Evolutionary conservation across 169 alveolate genomes (phyloP), one percentile per base, ranked within the genome.

Genomic region (Cryptosporidium meleagridis): DNA sequence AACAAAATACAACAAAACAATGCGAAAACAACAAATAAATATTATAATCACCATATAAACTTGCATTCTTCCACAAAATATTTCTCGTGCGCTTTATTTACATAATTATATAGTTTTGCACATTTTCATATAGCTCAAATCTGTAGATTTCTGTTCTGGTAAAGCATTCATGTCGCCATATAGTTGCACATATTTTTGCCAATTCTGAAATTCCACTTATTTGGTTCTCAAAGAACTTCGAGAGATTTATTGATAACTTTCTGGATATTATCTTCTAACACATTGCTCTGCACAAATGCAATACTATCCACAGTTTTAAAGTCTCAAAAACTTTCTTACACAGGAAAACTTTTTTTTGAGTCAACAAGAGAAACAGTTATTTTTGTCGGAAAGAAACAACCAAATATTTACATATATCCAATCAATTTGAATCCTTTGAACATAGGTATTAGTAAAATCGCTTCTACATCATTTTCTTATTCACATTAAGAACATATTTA

Each of bases 1-100:
- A 37, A 53, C 26, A 55, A 55, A 55, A 55, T 9, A 55, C 29
- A 55, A 55, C 67, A 55, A 55, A 55, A n/a, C 67, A 55, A 55
- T 26, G 67, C 14, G 8, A 55, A 41, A 55, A n/a, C 23, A 8
- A 23, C 23, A 9, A 55, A 55, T 55, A 16, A 55, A 53, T 35
- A 21, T 8, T 23, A n/a, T 5, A 48, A 48, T 48, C 21, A 3
- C 55, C 55, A 14, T 3, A 14, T 16, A 14, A 48, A 48, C 55
- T 16, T 48, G 55, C 21, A 23, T 1, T 23, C 18, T 55, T 55
- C 67, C 67, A 55, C 16, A 23, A n/a, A 8, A 23, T 9, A 55
- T 4, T 9, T 8, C 23, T 37, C 14, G 12, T 7, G 5, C 10
- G 37, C 35, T 26, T 26, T 26, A 21, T 55, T 23, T 5, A 55